phyloP scores from a whole-genome alignment of 306 rosid genomes.

The Trichosanthes cucumerina region DNA sequence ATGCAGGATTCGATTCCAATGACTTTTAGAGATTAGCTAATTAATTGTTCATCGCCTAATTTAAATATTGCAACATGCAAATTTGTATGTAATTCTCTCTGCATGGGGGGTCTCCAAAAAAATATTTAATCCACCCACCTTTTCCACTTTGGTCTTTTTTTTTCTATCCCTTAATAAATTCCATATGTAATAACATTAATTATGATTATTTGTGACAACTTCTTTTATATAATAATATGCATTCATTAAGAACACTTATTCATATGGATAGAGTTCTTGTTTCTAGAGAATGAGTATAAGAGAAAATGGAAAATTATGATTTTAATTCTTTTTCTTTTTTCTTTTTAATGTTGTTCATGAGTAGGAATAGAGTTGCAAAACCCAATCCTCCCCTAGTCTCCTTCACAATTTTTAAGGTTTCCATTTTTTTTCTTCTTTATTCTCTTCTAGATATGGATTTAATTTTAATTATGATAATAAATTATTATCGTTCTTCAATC shows the following conservation, averaged over 20 bases:
- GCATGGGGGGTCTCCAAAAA: conserved; percentile 2
- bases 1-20: conserved; percentile 6
- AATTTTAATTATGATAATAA: neutral
- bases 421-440: too few relatives aligned
- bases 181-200: neutral
- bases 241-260: neutral
- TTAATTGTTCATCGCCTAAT: neutral
- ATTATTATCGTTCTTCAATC: too few relatives aligned
- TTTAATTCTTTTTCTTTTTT: neutral
- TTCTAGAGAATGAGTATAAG: neutral
- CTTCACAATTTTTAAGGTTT: too few relatives aligned
- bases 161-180: neutral
- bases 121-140: neutral
- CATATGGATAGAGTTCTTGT: neutral
- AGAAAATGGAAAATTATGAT: neutral
- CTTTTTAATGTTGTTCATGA: neutral
- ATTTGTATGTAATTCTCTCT: neutral
- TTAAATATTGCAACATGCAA: neutral
- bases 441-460: too few relatives aligned
- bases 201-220: neutral
- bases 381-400: too few relatives aligned
- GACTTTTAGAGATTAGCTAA: neutral
- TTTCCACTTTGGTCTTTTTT: neutral
- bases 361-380: neutral
- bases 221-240: neutral